These are phyloP conservation scores for Verticillium zaregamsianum DNA, from an alignment of 2,329 filamentous ascomycete species.

Conservation along the genomic window DNA sequence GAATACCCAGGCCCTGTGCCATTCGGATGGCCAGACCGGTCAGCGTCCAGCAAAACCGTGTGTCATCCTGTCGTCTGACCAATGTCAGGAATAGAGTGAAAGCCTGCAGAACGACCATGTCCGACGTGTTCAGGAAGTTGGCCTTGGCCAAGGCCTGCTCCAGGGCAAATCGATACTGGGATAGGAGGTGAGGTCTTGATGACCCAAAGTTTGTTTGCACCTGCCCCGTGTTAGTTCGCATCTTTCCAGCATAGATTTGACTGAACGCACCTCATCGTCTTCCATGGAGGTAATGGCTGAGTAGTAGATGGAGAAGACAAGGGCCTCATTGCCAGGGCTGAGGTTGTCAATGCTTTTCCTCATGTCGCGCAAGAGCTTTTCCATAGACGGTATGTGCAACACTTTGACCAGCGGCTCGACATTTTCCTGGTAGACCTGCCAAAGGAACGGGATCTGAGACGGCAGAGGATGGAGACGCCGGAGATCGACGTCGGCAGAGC, in stretches of 20 bases:
- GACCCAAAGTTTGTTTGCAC: conserved; percentile 36
- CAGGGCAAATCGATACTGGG: conserved; percentile 47
- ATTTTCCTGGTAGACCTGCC: conserved; percentile 68
- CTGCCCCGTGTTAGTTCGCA: conserved; percentile 10
- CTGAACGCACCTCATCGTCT: conserved; percentile 43
- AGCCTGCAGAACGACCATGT: conserved; percentile 54
- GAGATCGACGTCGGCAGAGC: conserved; percentile 65
- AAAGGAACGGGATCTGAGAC: conserved; percentile 62
- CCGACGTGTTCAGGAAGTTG: conserved; percentile 52
- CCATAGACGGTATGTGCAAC: conserved; percentile 64
- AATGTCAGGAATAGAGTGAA: conserved; percentile 52
- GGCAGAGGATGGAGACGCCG: conserved; percentile 60
- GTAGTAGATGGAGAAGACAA: conserved; percentile 62
- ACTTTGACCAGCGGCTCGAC: conserved; percentile 71
- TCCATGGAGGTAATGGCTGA: conserved; percentile 55
- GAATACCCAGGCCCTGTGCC: conserved; percentile 56
- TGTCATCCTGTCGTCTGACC: conserved; percentile 40
- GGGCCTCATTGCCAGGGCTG: conserved; percentile 50
- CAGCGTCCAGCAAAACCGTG: conserved; percentile 56
- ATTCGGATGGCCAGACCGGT: conserved; percentile 55
- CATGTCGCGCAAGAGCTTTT: conserved; percentile 56
- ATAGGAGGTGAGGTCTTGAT: conserved; percentile 38
- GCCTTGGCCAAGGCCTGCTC: conserved; percentile 55
- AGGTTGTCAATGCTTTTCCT: conserved; percentile 56
- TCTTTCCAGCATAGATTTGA: too few species aligned